Percentiles rank a stretch among this genome's conserved stretches.
These are phyloP conservation scores for Babesia bigemina DNA, from an alignment of 169 alveolate genomes.

Conservation along the genomic window DNA sequence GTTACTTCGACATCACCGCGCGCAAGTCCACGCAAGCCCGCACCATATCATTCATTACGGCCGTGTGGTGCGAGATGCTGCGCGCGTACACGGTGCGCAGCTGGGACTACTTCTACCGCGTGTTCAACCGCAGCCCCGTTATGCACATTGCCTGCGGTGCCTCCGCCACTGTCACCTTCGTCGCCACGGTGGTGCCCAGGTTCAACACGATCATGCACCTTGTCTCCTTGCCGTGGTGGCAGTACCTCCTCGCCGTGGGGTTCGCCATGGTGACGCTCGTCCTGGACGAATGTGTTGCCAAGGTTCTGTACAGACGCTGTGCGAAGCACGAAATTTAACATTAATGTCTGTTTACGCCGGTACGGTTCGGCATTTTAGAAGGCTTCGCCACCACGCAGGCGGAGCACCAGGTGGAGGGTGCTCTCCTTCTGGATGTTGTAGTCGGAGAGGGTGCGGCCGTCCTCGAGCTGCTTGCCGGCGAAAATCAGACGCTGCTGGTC, in stretches of 20 bases:
- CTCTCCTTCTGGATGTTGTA: slow-evolving; percentile 98
- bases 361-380: not conserved
- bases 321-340: slow-evolving; percentile 19
- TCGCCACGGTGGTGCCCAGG: slow-evolving; percentile 85
- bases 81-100: slow-evolving; percentile 92
- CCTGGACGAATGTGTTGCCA: slow-evolving; percentile 85
- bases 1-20: slow-evolving; percentile 80
- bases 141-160: slow-evolving; percentile 89
- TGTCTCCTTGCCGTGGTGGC: slow-evolving; percentile 87
- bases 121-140: slow-evolving; percentile 88
- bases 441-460: slow-evolving; percentile 97
- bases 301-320: slow-evolving; percentile 70
- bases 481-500: slow-evolving; percentile 98
- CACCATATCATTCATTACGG: slow-evolving; percentile 87
- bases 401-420: slow-evolving; percentile 96
- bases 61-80: slow-evolving; percentile 90
- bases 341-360: slow-evolving; percentile 13
- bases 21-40: slow-evolving; percentile 85
- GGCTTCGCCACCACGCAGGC: slow-evolving; percentile 98
- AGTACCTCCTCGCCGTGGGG: slow-evolving; percentile 82
- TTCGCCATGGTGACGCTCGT: slow-evolving; percentile 83
- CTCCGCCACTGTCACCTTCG: slow-evolving; percentile 85
- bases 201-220: slow-evolving; percentile 79
- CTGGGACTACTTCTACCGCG: slow-evolving; percentile 87
- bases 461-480: slow-evolving; percentile 99